phyloP scores from a whole-genome alignment of 2,329 filamentous ascomycete species.

The Aspergillus pseudoterreus region DNA sequence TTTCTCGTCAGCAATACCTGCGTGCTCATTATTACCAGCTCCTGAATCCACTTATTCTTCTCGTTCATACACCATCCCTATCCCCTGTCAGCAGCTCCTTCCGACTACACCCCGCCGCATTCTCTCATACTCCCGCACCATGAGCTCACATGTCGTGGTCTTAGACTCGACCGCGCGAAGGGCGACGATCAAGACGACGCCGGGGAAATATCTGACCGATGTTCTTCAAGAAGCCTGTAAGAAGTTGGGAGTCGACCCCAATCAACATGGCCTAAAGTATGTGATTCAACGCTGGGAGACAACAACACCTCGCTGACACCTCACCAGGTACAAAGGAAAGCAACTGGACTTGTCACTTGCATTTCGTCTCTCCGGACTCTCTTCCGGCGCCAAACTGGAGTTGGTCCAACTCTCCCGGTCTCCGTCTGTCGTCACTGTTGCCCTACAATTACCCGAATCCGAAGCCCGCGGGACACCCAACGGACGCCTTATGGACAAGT shows the following conservation, averaged over 20 bases:
- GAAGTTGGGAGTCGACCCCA: conserved; percentile 70
- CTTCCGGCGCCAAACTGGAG: conserved; percentile 84
- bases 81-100: not conserved
- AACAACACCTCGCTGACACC: not conserved
- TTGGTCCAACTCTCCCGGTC: conserved; percentile 84
- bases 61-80: too few species aligned
- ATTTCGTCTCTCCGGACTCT: conserved; percentile 77
- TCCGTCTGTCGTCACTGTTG: conserved; percentile 79
- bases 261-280: conserved; percentile 78
- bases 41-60: too few species aligned
- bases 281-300: conserved; percentile 9
- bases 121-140: conserved; percentile 36
- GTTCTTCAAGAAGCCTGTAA: conserved; percentile 82
- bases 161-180: conserved; percentile 76
- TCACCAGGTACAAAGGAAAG: conserved; percentile 73
- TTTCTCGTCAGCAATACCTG: not conserved
- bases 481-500: conserved; percentile 74
- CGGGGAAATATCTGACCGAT: conserved; percentile 76
- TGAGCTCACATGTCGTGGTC: conserved; percentile 87
- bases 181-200: conserved; percentile 76
- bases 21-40: too few species aligned
- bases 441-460: conserved; percentile 75
- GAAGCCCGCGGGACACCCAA: conserved; percentile 62
- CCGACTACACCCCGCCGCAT: not conserved
- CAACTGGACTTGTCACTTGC: conserved; percentile 79